Conservation (phyloP, 148 eudicot genomes). For the Rhododendron henanense region DNA sequence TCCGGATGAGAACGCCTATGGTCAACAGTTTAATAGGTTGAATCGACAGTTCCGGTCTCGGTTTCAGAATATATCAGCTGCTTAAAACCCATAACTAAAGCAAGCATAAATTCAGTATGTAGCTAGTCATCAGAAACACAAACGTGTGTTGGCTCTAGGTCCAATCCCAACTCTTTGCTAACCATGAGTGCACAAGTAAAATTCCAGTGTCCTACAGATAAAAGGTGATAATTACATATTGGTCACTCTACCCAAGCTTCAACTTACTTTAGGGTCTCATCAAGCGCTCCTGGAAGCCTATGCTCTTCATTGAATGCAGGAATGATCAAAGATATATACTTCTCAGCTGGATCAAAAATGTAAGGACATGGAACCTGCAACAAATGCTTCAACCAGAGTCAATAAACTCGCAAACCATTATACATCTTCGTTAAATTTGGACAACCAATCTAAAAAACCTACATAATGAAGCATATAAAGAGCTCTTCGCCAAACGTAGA, state of each 20-base stretch:
- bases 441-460: not conserved
- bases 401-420: conserved; percentile 5
- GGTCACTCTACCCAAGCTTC: not conserved
- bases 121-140: not conserved
- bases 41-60: not conserved
- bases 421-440: not conserved
- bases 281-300: conserved; percentile 87
- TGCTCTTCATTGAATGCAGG: conserved; percentile 97
- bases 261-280: conserved; percentile 75
- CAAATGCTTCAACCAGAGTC: conserved; percentile 9
- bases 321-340: conserved; percentile 82
- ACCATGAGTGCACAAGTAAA: not conserved
- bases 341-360: conserved; percentile 75
- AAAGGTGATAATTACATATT: not conserved
- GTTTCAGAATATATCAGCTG: not conserved
- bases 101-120: not conserved
- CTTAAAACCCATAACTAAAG: not conserved
- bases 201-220: not conserved
- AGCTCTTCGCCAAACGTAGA: not conserved
- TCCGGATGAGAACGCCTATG: not conserved
- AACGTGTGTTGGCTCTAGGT: not conserved
- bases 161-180: not conserved
- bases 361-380: conserved; percentile 86
- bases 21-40: not conserved
- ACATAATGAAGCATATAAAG: not conserved